Evolutionary conservation across 192 early-diverging fungal species (phyloP).

Genomic region (Physocladia obscura): DNA sequence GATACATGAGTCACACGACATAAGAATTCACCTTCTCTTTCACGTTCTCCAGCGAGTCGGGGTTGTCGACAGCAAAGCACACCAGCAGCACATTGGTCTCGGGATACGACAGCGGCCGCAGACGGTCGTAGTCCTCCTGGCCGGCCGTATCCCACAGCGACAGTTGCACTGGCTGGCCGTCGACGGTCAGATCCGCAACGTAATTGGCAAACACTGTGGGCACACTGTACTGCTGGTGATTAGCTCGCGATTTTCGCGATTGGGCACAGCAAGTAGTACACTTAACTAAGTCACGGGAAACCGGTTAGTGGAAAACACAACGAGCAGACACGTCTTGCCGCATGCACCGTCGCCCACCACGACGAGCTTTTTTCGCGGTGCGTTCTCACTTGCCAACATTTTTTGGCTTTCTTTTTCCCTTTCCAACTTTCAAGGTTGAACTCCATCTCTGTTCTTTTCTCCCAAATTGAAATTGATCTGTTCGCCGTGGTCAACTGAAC

Average conservation of each 20-base stretch:
- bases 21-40: constrained; percentile 13
- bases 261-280: too few species aligned
- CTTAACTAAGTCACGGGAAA: constrained; percentile 88
- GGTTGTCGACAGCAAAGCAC: constrained; percentile 69
- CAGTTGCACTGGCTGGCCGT: constrained; percentile 51
- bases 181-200: constrained; percentile 34
- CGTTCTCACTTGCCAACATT: too few species aligned
- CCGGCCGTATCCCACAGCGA: constrained; percentile 94
- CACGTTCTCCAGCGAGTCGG: constrained; percentile 23
- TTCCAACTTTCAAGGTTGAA: too few species aligned
- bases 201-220: constrained; percentile 75
- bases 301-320: constrained; percentile 77
- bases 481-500: too few species aligned
- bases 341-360: constrained; percentile 78
- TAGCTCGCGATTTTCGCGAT: too few species aligned
- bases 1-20: not conserved
- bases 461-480: too few species aligned
- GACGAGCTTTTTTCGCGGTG: constrained; percentile 74
- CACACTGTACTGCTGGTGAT: constrained; percentile 43
- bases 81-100: constrained; percentile 73
- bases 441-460: too few species aligned
- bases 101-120: constrained; percentile 90
- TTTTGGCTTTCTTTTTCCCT: too few species aligned
- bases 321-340: constrained; percentile 78
- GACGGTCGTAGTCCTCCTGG: too few species aligned